Percentiles rank a stretch among this genome's conserved stretches.
Conservation (phyloP, 2,329 filamentous ascomycete species). For the Proliferodiscus dingleyae region DNA sequence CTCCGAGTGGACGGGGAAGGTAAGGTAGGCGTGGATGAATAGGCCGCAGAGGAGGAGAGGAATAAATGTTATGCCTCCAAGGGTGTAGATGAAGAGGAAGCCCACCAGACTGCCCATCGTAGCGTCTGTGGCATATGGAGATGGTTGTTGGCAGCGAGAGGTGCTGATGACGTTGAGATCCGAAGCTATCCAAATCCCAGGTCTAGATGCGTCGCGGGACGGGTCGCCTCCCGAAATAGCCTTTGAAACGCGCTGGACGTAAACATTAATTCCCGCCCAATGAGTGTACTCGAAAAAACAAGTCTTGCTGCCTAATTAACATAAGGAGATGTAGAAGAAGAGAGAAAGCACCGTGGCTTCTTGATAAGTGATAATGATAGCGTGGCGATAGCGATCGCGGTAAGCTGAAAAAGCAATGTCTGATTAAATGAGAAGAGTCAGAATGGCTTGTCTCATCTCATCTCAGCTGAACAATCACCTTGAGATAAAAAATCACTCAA, state of each 20-base stretch:
- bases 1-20: slow-evolving; percentile 55
- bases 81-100: slow-evolving; percentile 71
- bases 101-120: slow-evolving; percentile 29
- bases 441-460: background rate
- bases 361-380: background rate
- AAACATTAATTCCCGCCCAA: background rate
- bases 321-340: background rate
- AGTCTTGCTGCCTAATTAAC: too few species aligned
- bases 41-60: slow-evolving; percentile 62
- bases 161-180: slow-evolving; percentile 1
- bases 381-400: background rate
- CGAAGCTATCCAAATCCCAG: background rate
- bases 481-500: background rate
- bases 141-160: background rate
- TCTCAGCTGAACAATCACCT: background rate
- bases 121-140: slow-evolving; percentile 7
- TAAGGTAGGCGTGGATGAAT: slow-evolving; percentile 63
- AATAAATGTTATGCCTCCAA: slow-evolving; percentile 84
- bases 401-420: background rate
- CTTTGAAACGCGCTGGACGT: background rate
- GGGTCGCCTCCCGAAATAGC: background rate
- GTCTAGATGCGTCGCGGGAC: background rate
- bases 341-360: background rate
- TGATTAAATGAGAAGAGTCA: background rate
- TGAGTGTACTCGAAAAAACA: too few species aligned